Conservation (phyloP, 176 grass and related monocot genomes). For the Avena sativa region DNA sequence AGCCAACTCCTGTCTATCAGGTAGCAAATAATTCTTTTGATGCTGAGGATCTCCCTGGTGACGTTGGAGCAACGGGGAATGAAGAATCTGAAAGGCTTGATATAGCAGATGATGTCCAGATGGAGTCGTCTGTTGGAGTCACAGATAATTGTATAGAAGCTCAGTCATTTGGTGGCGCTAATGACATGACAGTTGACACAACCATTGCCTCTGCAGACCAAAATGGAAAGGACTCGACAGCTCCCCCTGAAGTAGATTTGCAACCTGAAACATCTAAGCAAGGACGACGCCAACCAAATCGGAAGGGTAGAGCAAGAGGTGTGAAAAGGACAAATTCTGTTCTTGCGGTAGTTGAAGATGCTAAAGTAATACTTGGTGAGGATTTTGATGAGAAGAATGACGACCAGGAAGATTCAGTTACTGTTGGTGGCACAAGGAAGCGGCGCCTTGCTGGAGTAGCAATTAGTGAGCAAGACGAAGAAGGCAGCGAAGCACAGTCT, state of each 20-base stretch:
- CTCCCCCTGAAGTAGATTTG: slow-evolving; percentile 37
- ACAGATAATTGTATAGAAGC: slow-evolving; percentile 73
- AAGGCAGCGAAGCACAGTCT: slow-evolving; percentile 73
- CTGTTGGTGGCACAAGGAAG: slow-evolving; percentile 58
- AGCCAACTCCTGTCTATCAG: slow-evolving; percentile 74
- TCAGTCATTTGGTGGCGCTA: slow-evolving; percentile 48
- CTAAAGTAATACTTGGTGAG: slow-evolving; percentile 67
- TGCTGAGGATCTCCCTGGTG: slow-evolving; percentile 46
- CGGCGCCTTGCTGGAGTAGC: slow-evolving; percentile 53
- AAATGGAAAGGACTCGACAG: slow-evolving; percentile 58
- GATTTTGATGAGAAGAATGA: slow-evolving; percentile 59
- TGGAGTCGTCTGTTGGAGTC: slow-evolving; percentile 77
- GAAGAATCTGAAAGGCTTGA: slow-evolving; percentile 53
- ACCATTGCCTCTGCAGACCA: slow-evolving; percentile 55
- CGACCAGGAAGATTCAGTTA: slow-evolving; percentile 52
- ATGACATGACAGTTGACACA: slow-evolving; percentile 42
- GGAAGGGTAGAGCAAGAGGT: slow-evolving; percentile 53
- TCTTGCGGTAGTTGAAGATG: slow-evolving; percentile 75
- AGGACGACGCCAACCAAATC: slow-evolving; percentile 36
- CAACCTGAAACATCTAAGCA: slow-evolving; percentile 66
- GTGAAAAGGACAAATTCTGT: slow-evolving; percentile 70
- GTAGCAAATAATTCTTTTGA: slow-evolving; percentile 56
- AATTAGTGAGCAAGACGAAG: slow-evolving; percentile 67
- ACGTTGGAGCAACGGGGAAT: slow-evolving; percentile 53
- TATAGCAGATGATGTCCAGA: slow-evolving; percentile 51